Evolutionary conservation across 2,329 filamentous ascomycete genomes (phyloP).

Genomic region (Fusarium verticillioides): DNA sequence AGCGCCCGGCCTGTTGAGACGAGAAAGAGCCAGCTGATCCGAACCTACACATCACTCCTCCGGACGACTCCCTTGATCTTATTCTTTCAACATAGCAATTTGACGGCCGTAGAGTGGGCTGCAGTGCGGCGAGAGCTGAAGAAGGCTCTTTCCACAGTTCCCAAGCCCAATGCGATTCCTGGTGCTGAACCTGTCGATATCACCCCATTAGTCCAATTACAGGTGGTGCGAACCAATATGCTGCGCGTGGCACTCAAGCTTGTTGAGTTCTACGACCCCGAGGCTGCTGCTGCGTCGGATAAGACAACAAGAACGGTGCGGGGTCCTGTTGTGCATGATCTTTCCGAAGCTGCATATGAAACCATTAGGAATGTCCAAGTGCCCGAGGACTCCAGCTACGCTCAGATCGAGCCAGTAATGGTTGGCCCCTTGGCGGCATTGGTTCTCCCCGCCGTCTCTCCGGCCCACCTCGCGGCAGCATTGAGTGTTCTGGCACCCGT

Average conservation of each 20-base stretch:
- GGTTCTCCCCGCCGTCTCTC: conserved; percentile 84
- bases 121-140: conserved; percentile 57
- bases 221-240: conserved; percentile 89
- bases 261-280: conserved; percentile 81
- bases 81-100: conserved; percentile 79
- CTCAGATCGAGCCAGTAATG: conserved; percentile 78
- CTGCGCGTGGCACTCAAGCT: conserved; percentile 86
- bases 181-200: conserved; percentile 57
- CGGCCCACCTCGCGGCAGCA: conserved; percentile 83
- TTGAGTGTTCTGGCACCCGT: conserved; percentile 81
- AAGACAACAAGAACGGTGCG: conserved; percentile 46
- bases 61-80: conserved; percentile 87
- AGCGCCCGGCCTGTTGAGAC: conserved; percentile 87
- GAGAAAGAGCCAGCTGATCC: conserved; percentile 88
- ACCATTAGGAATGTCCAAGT: conserved; percentile 54
- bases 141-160: conserved; percentile 57
- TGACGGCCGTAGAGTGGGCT: conserved; percentile 73
- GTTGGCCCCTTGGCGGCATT: conserved; percentile 84
- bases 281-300: conserved; percentile 50
- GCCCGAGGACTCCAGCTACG: conserved; percentile 57
- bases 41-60: conserved; percentile 88
- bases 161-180: conserved; percentile 43
- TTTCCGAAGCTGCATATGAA: conserved; percentile 65
- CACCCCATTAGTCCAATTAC: conserved; percentile 74
- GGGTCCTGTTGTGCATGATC: conserved; percentile 59